A percentile compares a stretch with the other conserved stretches of the same genome.
phyloP scores from a whole-genome alignment of 108 stramenopile species.

The Cyclotella baltica region DNA sequence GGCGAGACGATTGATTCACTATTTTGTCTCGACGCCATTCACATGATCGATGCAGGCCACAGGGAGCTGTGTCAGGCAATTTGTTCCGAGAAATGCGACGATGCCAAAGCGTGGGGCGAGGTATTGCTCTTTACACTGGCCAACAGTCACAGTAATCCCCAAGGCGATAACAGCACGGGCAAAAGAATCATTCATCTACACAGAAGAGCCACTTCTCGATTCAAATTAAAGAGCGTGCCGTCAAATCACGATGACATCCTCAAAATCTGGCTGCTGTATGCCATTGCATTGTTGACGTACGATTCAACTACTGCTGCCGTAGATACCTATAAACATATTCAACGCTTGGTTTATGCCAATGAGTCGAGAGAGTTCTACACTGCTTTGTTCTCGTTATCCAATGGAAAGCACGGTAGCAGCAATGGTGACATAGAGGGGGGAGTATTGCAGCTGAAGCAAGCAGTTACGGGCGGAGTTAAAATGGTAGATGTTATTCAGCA shows the following conservation, averaged over 20 bases:
- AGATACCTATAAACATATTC: slow-evolving; percentile 40
- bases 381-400: not conserved
- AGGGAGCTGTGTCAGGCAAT: slow-evolving; percentile 26
- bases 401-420: not conserved
- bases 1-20: slow-evolving; percentile 76
- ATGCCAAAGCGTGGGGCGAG: slow-evolving; percentile 49
- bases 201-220: slow-evolving; percentile 73
- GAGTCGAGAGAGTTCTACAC: slow-evolving; percentile 18
- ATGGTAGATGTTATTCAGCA: slow-evolving; percentile 10
- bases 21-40: slow-evolving; percentile 51
- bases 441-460: slow-evolving; percentile 11
- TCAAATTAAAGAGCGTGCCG: slow-evolving; percentile 43
- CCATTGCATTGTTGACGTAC: slow-evolving; percentile 38
- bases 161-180: not conserved
- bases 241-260: slow-evolving; percentile 30
- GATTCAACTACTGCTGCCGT: slow-evolving; percentile 1
- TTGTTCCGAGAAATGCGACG: slow-evolving; percentile 13
- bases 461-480: slow-evolving; percentile 13
- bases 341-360: slow-evolving; percentile 31
- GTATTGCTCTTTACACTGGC: slow-evolving; percentile 22
- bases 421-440: slow-evolving; percentile 15
- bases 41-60: not conserved
- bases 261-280: slow-evolving; percentile 76
- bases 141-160: not conserved
- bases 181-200: slow-evolving; percentile 68